A percentile compares a stretch with the other conserved stretches of the same genome.
phyloP scores from a whole-genome alignment of 495 filamentous ascomycete genomes.

The Podospora pseudocomata region DNA sequence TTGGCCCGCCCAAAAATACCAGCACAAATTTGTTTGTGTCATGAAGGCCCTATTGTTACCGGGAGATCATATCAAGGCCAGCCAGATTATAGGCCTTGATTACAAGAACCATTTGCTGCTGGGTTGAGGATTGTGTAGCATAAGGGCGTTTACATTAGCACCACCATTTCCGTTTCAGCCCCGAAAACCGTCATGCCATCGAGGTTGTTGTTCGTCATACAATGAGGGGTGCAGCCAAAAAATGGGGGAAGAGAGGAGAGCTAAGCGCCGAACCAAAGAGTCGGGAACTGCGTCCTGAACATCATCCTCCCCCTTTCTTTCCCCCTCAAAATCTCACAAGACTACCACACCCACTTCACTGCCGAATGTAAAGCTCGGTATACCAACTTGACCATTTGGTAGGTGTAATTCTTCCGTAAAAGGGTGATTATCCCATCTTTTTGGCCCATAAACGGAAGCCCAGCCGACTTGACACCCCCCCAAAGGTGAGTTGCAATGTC shows the following conservation, averaged over 20 bases:
- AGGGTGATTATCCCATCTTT: background rate
- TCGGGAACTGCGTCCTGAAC: background rate
- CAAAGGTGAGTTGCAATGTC: background rate
- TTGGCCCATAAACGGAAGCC: background rate
- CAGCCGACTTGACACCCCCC: background rate
- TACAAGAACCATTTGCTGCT: too few relatives aligned
- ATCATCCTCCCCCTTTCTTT: background rate
- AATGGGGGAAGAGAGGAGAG: background rate
- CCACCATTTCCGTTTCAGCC: too few relatives aligned
- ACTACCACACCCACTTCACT: background rate
- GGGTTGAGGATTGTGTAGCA: too few relatives aligned
- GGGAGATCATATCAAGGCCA: background rate
- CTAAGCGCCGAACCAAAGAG: background rate
- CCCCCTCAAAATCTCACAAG: background rate
- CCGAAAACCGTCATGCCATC: too few relatives aligned
- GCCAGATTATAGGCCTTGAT: too few relatives aligned
- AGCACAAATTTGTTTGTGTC: background rate
- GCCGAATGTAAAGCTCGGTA: background rate
- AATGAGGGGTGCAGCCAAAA: background rate
- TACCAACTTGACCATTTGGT: background rate
- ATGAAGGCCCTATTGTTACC: background rate
- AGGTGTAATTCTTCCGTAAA: background rate
- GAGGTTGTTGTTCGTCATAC: background rate
- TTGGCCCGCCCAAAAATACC: background rate
- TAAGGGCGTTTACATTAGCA: too few relatives aligned